Base-by-base conservation (phyloP, 148 eudicot genomes). In the Persicaria maculosa region DNA sequence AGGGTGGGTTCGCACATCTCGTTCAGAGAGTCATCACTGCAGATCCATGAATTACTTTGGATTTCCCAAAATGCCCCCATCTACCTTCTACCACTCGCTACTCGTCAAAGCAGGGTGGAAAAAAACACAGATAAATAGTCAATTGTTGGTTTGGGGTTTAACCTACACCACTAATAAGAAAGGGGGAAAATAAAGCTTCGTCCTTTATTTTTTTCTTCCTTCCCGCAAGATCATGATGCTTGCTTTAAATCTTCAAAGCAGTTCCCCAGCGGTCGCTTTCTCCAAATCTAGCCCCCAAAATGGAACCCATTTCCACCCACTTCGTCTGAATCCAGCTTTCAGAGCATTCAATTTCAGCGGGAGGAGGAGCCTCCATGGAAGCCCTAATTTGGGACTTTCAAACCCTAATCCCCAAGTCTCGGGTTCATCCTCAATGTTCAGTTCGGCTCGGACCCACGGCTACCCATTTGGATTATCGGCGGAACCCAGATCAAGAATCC, bases 221-320 rank as follows among this genome's bases (percentile, higher is more conserved):
- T 50, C 43, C 47, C 22, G 25, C 40, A 31, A 31, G 40, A 31
- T 31, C 40, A 79, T 78, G 72, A 92, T 92, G 97, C 81, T 84
- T 4, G 45, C 90, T 77, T 82, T 86, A 75, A 87, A 90, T 77
- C 90, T 87, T 65, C 85, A 73, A 25, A 90, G 92, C 17, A 65
- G 17, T 14, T 65, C 90, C 55, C 80, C 89, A 36, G 45, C 68
- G 57, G 78, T 76, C 88, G 68, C 84, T 82, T 47, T 79, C 81
- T 68, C 81, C 79, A 87, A 80, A 82, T 79, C 84, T 25, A 81
- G 74, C n/a, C 79, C 47, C 75, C 68, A 61, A 52, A 20, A 71
- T 46, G 52, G 73, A 7, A n/a, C 40, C 20, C 74, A 12, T 57
- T 74, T 50, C 72, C 61, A 44, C 57, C 58, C 76, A 68, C 78